Base-by-base conservation (phyloP, 768 basidiomycete genomes). In the Hortiboletus campestris region DNA sequence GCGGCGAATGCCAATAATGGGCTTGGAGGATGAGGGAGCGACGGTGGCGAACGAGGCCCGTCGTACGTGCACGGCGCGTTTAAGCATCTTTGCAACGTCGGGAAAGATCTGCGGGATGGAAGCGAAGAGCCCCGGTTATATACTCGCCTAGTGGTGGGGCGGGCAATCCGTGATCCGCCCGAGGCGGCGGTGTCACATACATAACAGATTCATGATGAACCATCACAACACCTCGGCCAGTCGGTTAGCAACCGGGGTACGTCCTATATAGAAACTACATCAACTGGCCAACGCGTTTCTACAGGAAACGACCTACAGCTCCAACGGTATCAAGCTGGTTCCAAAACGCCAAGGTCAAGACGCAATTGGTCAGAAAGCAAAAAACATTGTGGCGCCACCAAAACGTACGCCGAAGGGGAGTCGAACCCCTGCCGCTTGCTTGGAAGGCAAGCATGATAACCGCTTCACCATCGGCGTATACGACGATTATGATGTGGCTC, bases 371-470 rank as follows among this genome's bases (percentile, higher is more conserved):
- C 4, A 25, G 4, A 25, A 25, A 25, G 25, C 25, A 4, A 25
- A 25, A 25, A 25, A 4, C 25, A 25, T 25, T 25, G 25, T 25
- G 25, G 25, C 25, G 12, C 12, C 32, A 34, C 34, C 34, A 32
- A 32, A 2, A 25, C 25, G 25, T 69, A 71, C 70, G 63, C 82
- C 77, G 77, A 83, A 84, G 78, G 84, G 83, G 84, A 85, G 80
- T 85, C 84, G 83, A 85, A 85, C 84, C 84, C 84, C 78, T 84
- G 83, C 84, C 83, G 81, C 82, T 78, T 78, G 77, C 76, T 78
- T 88, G 86, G 87, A 88, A 88, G 86, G 85, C 86, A 88, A 88
- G 88, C 86, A 89, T 89, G 86, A 88, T 89, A 89, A 88, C 88
- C 86, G 80, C 84, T 89, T 89, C 88, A 89, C 88, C 87, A 89